Evolutionary conservation across 306 rosid genomes (phyloP), one percentile per base, ranked within the genome.

Genomic region (Prunus dulcis): DNA sequence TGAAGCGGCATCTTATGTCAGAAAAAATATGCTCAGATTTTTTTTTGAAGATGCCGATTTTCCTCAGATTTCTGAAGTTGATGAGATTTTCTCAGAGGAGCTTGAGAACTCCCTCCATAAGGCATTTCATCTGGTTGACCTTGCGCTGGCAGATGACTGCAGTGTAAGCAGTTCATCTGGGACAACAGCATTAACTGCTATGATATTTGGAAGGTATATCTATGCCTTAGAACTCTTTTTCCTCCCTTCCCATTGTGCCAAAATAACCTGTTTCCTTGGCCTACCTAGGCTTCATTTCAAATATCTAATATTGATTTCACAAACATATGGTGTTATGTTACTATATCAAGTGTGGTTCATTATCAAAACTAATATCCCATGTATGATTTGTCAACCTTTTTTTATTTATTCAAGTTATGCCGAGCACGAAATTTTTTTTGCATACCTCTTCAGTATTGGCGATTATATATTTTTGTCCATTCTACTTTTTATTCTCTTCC

Each of bases 1-100:
- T n/a, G 97, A 96, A 86, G 99, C 99, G 23, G 96, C 99, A 20
- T 90, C 98, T 76, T 96, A 84, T 79, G 82, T 91, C 20, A 84
- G 83, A 71, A 89, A 89, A 83, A 88, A 96, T 82, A 91, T 90
- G 2, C 82, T 87, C 67, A 88, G 90, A 70, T 84, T 92, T 83
- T 74, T 96, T 76, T 92, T 96, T 43, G 96, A 92, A 72, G 97
- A 89, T 76, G 91, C 77, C 64, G 74, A 52, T 71, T 89, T 96
- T 84, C 99, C 98, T 64, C 91, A 65, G 46, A 84, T 88, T 69
- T 80, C 87, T 56, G 93, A 88, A 76, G 86, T 84, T 18, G 81
- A 88, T 80, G 87, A 84, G 18, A 56, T 74, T 27, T 89, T 89
- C 80, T 74, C 79, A 19, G 88, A 84, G 84, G 96, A 89, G 82